A percentile compares a stretch with the other conserved stretches of the same genome.
phyloP scores from a whole-genome alignment of 208 protist species.

The Trypanosoma caninum region DNA sequence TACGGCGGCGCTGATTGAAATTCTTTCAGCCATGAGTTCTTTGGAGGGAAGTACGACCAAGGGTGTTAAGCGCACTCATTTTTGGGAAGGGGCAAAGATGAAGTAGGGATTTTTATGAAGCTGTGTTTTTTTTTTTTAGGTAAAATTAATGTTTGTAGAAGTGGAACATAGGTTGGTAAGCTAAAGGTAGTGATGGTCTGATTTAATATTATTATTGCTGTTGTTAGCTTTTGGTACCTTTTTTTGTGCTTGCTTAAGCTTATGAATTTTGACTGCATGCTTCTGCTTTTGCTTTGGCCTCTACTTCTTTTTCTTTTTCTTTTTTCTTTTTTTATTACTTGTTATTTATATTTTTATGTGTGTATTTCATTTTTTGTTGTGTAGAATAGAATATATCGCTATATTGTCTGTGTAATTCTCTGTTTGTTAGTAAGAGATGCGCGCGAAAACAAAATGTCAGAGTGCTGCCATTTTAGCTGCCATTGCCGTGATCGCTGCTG shows the following conservation, averaged over 20 bases:
- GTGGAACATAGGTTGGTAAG: conserved; percentile 16
- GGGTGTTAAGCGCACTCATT: conserved; percentile 76
- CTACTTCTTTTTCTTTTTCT: conserved; percentile 9
- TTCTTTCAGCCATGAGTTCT: conserved; percentile 90
- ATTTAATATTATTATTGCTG: conserved; percentile 4
- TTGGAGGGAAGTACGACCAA: conserved; percentile 79
- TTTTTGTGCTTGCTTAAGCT: no score
- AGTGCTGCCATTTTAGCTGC: not conserved
- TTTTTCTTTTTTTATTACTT: conserved; percentile 6
- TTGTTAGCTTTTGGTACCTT: conserved; percentile 3
- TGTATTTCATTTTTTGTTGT: not conserved
- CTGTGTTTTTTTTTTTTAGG: not conserved
- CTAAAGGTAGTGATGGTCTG: conserved; percentile 3
- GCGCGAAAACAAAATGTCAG: conserved; percentile 18
- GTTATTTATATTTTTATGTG: not conserved
- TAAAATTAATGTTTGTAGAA: not conserved
- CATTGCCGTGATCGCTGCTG: conserved; percentile 4
- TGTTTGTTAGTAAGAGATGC: no score
- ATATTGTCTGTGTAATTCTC: no score
- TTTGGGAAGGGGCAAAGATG: conserved; percentile 70
- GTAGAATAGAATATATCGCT: no score
- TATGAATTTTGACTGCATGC: conserved; percentile 40
- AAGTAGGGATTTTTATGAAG: conserved; percentile 32
- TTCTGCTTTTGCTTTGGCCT: conserved; percentile 82
- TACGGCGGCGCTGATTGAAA: conserved; percentile 87